These are phyloP conservation scores for Pluteus cervinus DNA, from an alignment of 768 basidiomycete species.

Conservation along the genomic window DNA sequence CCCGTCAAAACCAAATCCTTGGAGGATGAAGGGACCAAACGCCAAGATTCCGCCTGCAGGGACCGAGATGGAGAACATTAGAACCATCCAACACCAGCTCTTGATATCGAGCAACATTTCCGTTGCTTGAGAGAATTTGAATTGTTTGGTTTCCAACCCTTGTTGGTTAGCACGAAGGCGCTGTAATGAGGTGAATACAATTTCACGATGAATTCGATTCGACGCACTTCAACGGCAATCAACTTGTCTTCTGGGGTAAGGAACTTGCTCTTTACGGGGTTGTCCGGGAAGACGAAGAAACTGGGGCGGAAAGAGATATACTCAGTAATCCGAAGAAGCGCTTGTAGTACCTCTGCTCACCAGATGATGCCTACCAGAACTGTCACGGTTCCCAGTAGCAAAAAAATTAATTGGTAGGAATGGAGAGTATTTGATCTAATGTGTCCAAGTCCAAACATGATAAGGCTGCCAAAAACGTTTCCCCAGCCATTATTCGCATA, in stretches of 20 bases:
- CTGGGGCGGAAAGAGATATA: slow-evolving; percentile 9
- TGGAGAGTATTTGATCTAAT: slow-evolving; percentile 18
- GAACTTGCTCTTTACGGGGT: slow-evolving; percentile 24
- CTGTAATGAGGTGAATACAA: slow-evolving; percentile 7
- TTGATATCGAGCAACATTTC: slow-evolving; percentile 28
- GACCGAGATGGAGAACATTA: slow-evolving; percentile 17
- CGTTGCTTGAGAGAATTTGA: slow-evolving; percentile 22
- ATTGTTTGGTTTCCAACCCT: slow-evolving; percentile 24
- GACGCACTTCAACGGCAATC: slow-evolving; percentile 22
- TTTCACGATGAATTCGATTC: neutral
- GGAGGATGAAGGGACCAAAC: slow-evolving; percentile 26
- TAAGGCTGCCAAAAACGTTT: slow-evolving; percentile 28
- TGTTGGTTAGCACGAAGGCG: slow-evolving; percentile 29
- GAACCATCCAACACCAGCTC: slow-evolving; percentile 27
- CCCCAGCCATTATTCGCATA: slow-evolving; percentile 25
- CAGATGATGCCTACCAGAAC: slow-evolving; percentile 18
- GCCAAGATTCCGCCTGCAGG: slow-evolving; percentile 18
- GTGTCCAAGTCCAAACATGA: slow-evolving; percentile 29
- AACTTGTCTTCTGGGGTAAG: slow-evolving; percentile 23
- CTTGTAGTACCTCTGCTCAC: slow-evolving; percentile 9
- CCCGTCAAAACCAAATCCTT: slow-evolving; percentile 26
- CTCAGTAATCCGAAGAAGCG: neutral
- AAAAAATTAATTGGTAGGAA: slow-evolving; percentile 24
- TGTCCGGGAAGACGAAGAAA: slow-evolving; percentile 26
- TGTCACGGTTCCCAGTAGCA: slow-evolving; percentile 22